These are phyloP conservation scores for Closterium sp. DNA, from an alignment of 139 green algal species.

Conservation along the genomic window DNA sequence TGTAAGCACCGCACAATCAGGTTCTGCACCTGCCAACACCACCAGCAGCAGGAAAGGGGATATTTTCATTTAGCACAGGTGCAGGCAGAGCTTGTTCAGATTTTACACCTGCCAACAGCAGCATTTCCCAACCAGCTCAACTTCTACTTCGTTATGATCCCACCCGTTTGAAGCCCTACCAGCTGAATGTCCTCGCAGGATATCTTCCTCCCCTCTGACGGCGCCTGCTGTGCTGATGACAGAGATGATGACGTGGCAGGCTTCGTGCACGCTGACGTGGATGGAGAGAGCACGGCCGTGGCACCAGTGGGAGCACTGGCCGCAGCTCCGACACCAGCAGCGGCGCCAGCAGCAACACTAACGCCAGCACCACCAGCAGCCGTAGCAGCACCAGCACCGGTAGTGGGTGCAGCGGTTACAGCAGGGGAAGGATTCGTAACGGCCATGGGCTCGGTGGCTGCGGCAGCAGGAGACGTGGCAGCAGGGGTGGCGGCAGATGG, in stretches of 20 bases:
- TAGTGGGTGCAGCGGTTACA: no score
- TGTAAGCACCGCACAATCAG: constrained; percentile 91
- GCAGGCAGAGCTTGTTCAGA: constrained; percentile 53
- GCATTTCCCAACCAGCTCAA: no score
- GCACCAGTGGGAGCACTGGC: not conserved
- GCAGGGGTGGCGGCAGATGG: not conserved
- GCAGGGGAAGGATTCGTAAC: no score
- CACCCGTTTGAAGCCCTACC: constrained; percentile 31
- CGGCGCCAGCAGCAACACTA: not conserved
- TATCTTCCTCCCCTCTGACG: constrained; percentile 57
- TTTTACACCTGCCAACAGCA: constrained; percentile 49
- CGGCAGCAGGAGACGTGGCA: not conserved
- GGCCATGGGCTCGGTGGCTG: no score
- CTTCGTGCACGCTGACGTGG: not conserved
- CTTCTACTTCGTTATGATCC: not conserved
- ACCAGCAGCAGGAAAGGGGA: not conserved
- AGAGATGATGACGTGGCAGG: not conserved
- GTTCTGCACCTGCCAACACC: constrained; percentile 71
- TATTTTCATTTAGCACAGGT: not conserved
- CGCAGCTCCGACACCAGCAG: no score
- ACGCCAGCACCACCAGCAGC: not conserved
- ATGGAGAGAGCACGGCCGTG: not conserved
- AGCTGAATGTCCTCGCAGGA: constrained; percentile 77
- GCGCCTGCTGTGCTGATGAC: not conserved
- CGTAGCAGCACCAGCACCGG: no score